Evolutionary conservation across 768 basidiomycete species (phyloP).

Genomic region (Pisolithus sp.): DNA sequence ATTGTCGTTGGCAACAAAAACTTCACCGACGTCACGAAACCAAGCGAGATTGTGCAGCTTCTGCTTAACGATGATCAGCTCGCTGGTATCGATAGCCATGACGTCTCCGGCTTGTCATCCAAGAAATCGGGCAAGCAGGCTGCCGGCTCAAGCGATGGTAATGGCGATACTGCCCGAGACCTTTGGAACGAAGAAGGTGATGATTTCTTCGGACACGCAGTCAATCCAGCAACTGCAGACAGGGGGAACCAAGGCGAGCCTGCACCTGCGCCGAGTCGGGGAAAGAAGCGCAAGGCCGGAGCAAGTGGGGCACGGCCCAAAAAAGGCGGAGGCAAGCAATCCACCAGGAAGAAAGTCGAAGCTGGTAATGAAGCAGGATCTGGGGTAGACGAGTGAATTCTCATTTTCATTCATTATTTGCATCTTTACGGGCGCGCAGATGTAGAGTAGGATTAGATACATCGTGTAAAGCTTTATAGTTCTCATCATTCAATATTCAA

Average conservation of each 20-base stretch:
- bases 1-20: slow-evolving; percentile 98
- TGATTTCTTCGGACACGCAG: slow-evolving; percentile 71
- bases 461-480: slow-evolving; percentile 24
- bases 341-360: slow-evolving; percentile 27
- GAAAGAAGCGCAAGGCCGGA: slow-evolving; percentile 31
- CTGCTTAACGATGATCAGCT: slow-evolving; percentile 93
- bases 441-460: slow-evolving; percentile 26
- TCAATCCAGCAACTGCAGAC: slow-evolving; percentile 15
- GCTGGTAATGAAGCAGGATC: slow-evolving; percentile 17
- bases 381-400: slow-evolving; percentile 23
- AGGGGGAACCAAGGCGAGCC: slow-evolving; percentile 27
- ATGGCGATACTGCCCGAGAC: slow-evolving; percentile 45
- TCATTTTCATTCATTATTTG: slow-evolving; percentile 9
- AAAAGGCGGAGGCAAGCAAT: slow-evolving; percentile 27
- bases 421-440: slow-evolving; percentile 6
- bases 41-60: slow-evolving; percentile 93
- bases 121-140: slow-evolving; percentile 32
- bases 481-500: slow-evolving; percentile 22
- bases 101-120: slow-evolving; percentile 30
- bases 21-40: slow-evolving; percentile 87
- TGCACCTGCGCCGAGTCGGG: slow-evolving; percentile 18
- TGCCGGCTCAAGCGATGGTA: slow-evolving; percentile 25
- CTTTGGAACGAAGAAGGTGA: slow-evolving; percentile 86
- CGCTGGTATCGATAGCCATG: slow-evolving; percentile 55
- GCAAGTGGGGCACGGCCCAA: slow-evolving; percentile 17